A percentile compares a stretch with the other conserved stretches of the same genome.
phyloP scores from a whole-genome alignment of 75 land plant species.

The Picea glauca region DNA sequence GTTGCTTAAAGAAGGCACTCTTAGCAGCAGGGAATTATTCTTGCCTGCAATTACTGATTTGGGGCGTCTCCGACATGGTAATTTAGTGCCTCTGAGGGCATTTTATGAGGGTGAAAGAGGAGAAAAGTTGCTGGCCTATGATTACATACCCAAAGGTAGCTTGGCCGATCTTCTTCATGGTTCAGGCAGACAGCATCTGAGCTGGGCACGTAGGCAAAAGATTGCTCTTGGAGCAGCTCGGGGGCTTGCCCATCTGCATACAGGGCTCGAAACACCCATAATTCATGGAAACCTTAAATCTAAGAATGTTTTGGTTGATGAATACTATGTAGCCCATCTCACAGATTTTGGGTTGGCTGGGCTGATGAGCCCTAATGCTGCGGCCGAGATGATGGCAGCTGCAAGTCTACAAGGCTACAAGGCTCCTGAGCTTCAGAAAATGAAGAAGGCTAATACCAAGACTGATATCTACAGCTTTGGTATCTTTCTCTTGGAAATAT shows the following conservation, averaged over 20 bases:
- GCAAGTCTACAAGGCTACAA: slow-evolving; percentile 73
- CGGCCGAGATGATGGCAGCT: slow-evolving; percentile 65
- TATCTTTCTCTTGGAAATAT: slow-evolving; percentile 68
- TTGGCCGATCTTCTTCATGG: slow-evolving; percentile 76
- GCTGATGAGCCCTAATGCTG: slow-evolving; percentile 60
- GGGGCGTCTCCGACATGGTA: slow-evolving; percentile 66
- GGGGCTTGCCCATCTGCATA: slow-evolving; percentile 66
- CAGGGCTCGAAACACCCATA: slow-evolving; percentile 55
- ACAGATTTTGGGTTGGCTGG: slow-evolving; percentile 70
- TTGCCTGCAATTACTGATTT: slow-evolving; percentile 53
- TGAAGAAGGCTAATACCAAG: slow-evolving; percentile 66
- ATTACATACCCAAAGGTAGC: slow-evolving; percentile 49
- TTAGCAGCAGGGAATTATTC: slow-evolving; percentile 47
- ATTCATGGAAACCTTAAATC: slow-evolving; percentile 74
- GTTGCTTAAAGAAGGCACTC: slow-evolving; percentile 66
- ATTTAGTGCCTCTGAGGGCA: slow-evolving; percentile 71
- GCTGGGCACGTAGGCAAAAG: slow-evolving; percentile 77
- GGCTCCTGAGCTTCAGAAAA: slow-evolving; percentile 79
- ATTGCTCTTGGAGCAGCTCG: slow-evolving; percentile 71
- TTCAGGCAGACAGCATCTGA: slow-evolving; percentile 56
- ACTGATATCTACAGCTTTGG: slow-evolving; percentile 86
- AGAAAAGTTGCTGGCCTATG: slow-evolving; percentile 84
- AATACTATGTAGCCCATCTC: slow-evolving; percentile 52
- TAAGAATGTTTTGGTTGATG: slow-evolving; percentile 73
- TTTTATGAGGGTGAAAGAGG: slow-evolving; percentile 82